Evolutionary conservation across 495 filamentous ascomycete genomes (phyloP).

Genomic region (Daldinia loculata): DNA sequence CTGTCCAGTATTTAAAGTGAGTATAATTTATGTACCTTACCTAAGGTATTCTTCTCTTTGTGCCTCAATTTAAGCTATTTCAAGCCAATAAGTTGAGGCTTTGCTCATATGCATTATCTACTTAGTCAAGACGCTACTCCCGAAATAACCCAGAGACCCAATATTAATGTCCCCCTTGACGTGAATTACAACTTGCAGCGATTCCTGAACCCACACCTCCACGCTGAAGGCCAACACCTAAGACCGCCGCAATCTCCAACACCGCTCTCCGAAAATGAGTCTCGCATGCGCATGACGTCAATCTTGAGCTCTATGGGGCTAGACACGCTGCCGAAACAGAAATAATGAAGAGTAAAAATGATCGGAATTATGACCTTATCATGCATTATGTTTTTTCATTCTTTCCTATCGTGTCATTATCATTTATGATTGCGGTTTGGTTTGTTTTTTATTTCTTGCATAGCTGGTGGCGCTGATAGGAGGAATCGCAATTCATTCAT

Average conservation of each 20-base stretch:
- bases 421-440: not conserved
- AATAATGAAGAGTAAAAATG: not conserved
- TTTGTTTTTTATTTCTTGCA: conserved; percentile 3
- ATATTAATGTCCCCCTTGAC: conserved; percentile 40
- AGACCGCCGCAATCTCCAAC: conserved; percentile 31
- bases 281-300: conserved; percentile 40
- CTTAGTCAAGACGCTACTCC: conserved; percentile 27
- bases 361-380: not conserved
- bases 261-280: conserved; percentile 43
- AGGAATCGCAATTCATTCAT: not conserved
- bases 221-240: conserved; percentile 39
- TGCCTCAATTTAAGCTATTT: not conserved
- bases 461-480: conserved; percentile 2
- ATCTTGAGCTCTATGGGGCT: conserved; percentile 32
- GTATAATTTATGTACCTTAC: conserved; percentile 7
- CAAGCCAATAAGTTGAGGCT: not conserved
- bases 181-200: conserved; percentile 42
- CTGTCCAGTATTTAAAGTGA: conserved; percentile 43
- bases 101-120: conserved; percentile 1
- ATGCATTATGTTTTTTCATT: not conserved
- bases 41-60: not conserved
- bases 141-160: conserved; percentile 27
- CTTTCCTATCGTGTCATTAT: not conserved
- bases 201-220: conserved; percentile 43
- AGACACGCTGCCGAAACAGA: conserved; percentile 18